These are phyloP conservation scores for Phyllosticta ampelicida DNA, from an alignment of 2,329 filamentous ascomycete species.

Conservation along the genomic window DNA sequence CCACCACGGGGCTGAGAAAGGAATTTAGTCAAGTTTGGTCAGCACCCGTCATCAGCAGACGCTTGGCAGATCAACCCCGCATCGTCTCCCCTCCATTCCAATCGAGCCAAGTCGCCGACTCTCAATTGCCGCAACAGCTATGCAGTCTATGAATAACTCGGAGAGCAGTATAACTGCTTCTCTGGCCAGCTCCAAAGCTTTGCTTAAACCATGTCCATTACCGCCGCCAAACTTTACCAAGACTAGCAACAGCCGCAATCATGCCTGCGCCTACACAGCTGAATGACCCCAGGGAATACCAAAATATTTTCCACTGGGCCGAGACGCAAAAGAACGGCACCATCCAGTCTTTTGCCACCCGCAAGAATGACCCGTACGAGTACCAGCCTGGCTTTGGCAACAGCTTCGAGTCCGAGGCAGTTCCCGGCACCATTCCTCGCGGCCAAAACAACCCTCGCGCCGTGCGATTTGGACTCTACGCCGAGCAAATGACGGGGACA, in stretches of 20 bases:
- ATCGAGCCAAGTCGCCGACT: background rate
- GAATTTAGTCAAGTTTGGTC: background rate
- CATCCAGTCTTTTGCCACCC: conserved; percentile 44
- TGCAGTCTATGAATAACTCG: background rate
- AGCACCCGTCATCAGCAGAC: background rate
- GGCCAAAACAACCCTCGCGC: conserved; percentile 33
- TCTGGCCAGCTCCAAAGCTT: background rate
- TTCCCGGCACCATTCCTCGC: conserved; percentile 36
- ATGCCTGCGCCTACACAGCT: conserved; percentile 10
- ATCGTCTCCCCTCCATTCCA: background rate
- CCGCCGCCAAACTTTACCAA: too few relatives aligned
- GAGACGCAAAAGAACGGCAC: conserved; percentile 48
- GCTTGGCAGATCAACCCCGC: background rate
- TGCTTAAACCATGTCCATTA: too few relatives aligned
- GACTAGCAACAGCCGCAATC: background rate
- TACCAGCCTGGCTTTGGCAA: conserved; percentile 51
- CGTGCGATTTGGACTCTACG: conserved; percentile 27
- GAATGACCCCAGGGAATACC: conserved; percentile 27
- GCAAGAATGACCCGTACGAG: conserved; percentile 45
- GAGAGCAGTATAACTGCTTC: background rate
- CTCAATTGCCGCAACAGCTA: conserved; percentile 4
- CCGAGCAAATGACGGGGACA: conserved; percentile 27
- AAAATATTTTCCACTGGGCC: conserved; percentile 40
- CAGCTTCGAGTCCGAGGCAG: conserved; percentile 35
- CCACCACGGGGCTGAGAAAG: background rate